Evolutionary conservation across 2,329 filamentous ascomycete species (phyloP), one percentile per base, ranked within the genome.

Genomic region (Penicillium sp.): DNA sequence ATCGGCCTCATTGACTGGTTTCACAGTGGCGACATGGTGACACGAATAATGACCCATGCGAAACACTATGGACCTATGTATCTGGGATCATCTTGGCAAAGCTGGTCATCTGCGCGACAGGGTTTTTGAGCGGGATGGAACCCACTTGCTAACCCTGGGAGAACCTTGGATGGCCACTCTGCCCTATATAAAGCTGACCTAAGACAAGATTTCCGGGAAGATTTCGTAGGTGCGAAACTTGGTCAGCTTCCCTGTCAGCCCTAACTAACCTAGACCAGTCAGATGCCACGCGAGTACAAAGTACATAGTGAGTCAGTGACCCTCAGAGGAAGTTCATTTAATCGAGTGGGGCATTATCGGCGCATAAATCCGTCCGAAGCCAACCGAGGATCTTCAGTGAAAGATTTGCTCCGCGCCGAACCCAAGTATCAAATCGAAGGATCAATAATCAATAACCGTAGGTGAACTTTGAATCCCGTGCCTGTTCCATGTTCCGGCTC

Each of bases 291-390:
- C 8, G 15, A 35, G 15, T 9, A 29, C 28, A 9, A 29, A 29
- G 28, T 29, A 29, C 20, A 23, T 23, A 23, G 3, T 23, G 15
- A 18, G 15, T 23, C 20, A 4, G 2, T 23, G 2, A 23, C 20
- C 20, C 4, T 23, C 4, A 23, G 20, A 23, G 4, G 20, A 23
- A 25, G 32, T 20, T 20, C 32, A 8, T n/a, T 12, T 8, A 23
- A n/a, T 25, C n/a, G n/a, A 31, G 33, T 39, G 43, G 33, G 43
- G 44, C 27, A 10, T 2, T 9, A 13, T n/a, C 50, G 50, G 50
- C 32, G 27, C 32, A 35, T 49, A 27, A 49, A 8, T 52, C 46
- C 24, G 31, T 13, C 50, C 50, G 46, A 46, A 24, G 46, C 27
- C 42, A 28, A 18, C 27, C 40, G 8, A 25, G 10, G 41, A 32